Base-by-base conservation (phyloP, 176 grass and related monocot species). In the Thalia dealbata region DNA sequence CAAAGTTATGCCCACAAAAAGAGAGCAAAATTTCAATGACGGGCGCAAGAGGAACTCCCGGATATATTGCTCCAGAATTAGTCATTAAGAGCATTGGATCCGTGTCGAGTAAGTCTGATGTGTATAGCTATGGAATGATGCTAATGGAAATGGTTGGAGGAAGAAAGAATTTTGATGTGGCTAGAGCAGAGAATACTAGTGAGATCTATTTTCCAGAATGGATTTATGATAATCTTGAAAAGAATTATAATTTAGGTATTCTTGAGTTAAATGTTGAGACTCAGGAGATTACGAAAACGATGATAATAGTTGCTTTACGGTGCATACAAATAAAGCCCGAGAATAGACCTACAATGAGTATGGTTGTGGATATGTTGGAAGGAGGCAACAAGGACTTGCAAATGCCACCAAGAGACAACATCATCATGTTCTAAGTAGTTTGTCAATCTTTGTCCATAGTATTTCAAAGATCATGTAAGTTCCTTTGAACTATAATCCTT, bases 111-210 rank as follows among this genome's bases (percentile, higher is more conserved):
- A 84, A 86, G 59, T 80, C 78, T 2, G 83, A 89, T 52, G 86
- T 89, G 21, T 92, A 89, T 56, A 92, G 86, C 73, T 92, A 82
- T 3, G 86, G 83, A 2, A 78, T 89, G 61, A 78, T 86, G 61
- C 30, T 92, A 14, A 58, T 87, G 7, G 76, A 89, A 67, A 87
- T 87, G 76, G 72, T 78, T 0, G 80, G 79, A n/a, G 83, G 73
- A 0, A 78, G 80, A 18, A 82, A 75, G 27, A 81, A 65, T 14
- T 65, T 86, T 5, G 48, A 75, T 59, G 32, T 62, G 52, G 32
- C 32, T 38, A 41, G 45, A 21, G 56, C 8, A 1, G 78, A 80
- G 3, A 50, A 46, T 19, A 26, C 69, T 3, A 82, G 70, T 71
- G 75, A 76, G 25, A 81, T 72, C 52, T 89, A 89, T 61, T 95